Evolutionary conservation across 225 moss, liverwort and hornwort species (phyloP), one percentile per base, ranked within the genome.

Genomic region (Bryoerythrophyllum caledonicum): DNA sequence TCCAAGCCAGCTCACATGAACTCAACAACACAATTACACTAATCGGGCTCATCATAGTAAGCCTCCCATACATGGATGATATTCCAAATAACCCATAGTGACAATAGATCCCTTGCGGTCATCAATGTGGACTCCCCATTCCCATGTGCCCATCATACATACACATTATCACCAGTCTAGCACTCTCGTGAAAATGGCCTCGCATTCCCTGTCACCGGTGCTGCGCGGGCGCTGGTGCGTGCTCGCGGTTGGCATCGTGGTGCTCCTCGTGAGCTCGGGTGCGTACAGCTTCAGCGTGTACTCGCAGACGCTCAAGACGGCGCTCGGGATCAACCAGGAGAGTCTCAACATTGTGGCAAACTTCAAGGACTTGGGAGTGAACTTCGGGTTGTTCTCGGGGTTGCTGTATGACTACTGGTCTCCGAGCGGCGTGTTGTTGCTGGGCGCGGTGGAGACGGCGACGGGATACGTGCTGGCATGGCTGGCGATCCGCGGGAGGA

Each of bases 251-350:
- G 87, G 94, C 13, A 81, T 96, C 25, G 49, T 91, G 52, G 91
- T 96, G 0, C 44, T 91, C 43, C 75, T 85, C 0, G 88, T 91
- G 3, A 84, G 88, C 12, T 88, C 92, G 8, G 92, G 94, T 7
- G 91, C 94, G 1, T 94, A 96, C 72, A 92, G 91, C 7, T 96
- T 94, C 80, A 82, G 90, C 20, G 82, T 92, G 23, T 96, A 94
- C 60, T 91, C 92, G 2, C 84, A 89, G 65, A 88, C 80, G 81
- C 81, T 96, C 35, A 94, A 96, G 70, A 16, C 63, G 0, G 79
- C 91, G 21, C 82, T 94, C 59, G 49, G 71, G 10, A 90, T 90
- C 75, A 77, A 83, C 63, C 94, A 96, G 58, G 69, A 83, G 79
- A 55, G 78, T 17, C 83, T 96, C 14, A 90, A 94, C 40, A 49